Conservation (phyloP, 768 basidiomycete species). For the Tylopilus vinaceipallidus region DNA sequence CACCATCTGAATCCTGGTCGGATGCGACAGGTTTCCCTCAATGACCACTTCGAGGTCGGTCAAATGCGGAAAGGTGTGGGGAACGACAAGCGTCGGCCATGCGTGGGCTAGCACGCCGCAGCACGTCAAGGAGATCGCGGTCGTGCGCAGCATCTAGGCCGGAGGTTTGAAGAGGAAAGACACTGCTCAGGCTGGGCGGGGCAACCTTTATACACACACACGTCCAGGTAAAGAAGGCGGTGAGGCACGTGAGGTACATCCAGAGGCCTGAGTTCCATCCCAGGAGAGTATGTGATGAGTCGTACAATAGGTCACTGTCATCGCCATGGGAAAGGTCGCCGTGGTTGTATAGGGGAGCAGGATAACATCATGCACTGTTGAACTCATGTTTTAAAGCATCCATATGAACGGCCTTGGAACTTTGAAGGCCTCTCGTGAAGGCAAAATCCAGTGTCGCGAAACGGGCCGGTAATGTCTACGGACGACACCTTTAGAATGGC, state of each 20-base stretch:
- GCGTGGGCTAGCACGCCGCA: slow-evolving; percentile 32
- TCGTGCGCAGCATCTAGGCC: neutral
- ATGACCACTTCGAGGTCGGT: slow-evolving; percentile 57
- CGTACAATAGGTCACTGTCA: neutral
- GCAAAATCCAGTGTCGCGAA: too few species aligned
- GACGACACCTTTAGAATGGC: too few species aligned
- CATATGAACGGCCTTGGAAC: too few species aligned
- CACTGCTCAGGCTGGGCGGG: too few species aligned
- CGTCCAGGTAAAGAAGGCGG: neutral
- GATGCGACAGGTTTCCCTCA: slow-evolving; percentile 58
- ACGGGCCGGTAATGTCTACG: too few species aligned
- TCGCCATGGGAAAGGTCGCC: slow-evolving; percentile 29
- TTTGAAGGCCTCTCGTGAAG: too few species aligned
- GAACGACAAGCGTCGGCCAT: slow-evolving; percentile 52
- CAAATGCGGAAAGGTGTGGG: slow-evolving; percentile 51
- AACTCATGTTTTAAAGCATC: too few species aligned
- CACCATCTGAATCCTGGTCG: slow-evolving; percentile 46
- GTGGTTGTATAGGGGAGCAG: too few species aligned
- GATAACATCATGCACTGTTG: too few species aligned
- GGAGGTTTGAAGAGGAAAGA: too few species aligned
- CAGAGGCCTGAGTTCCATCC: neutral
- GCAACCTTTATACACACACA: neutral
- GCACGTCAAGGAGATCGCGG: neutral
- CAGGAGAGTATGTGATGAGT: neutral
- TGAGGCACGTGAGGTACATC: neutral